Evolutionary conservation across 192 early-diverging fungal species (phyloP).

Genomic region (Powellomyces hirtus): DNA sequence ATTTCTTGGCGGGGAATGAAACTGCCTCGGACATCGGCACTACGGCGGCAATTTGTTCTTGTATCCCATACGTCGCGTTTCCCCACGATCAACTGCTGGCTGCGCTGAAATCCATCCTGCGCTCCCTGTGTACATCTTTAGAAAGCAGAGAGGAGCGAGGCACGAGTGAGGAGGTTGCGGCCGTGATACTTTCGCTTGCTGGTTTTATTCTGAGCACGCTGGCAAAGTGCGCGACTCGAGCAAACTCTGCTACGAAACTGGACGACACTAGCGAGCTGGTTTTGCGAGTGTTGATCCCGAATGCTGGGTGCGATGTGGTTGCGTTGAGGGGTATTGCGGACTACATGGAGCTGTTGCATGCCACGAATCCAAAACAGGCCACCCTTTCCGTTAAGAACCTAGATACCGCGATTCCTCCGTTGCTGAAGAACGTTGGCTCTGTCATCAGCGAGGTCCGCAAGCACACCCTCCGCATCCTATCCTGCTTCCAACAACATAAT

Average conservation of each 20-base stretch:
- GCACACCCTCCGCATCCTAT: conserved; percentile 68
- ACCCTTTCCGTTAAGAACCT: conserved; percentile 43
- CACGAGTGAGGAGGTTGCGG: background rate
- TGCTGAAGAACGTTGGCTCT: conserved; percentile 63
- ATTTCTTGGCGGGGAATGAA: conserved; percentile 19
- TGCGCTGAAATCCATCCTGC: background rate
- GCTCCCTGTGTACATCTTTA: background rate
- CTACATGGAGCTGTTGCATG: conserved; percentile 4
- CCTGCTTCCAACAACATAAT: conserved; percentile 60
- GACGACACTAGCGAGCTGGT: background rate
- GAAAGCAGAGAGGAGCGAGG: background rate
- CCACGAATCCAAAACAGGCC: background rate
- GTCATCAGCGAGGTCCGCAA: conserved; percentile 54
- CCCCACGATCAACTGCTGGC: conserved; percentile 6
- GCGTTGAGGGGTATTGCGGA: conserved; percentile 11
- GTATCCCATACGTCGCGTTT: conserved; percentile 16
- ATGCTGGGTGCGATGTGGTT: background rate
- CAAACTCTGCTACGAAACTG: background rate
- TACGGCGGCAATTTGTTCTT: conserved; percentile 5
- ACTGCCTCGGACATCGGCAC: background rate
- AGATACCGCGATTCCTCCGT: conserved; percentile 44
- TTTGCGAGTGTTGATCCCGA: background rate
- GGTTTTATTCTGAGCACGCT: conserved; percentile 18
- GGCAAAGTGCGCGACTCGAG: background rate
- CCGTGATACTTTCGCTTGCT: conserved; percentile 11